Conservation (phyloP, 106 monocot species). For the Ottelia alismoides region DNA sequence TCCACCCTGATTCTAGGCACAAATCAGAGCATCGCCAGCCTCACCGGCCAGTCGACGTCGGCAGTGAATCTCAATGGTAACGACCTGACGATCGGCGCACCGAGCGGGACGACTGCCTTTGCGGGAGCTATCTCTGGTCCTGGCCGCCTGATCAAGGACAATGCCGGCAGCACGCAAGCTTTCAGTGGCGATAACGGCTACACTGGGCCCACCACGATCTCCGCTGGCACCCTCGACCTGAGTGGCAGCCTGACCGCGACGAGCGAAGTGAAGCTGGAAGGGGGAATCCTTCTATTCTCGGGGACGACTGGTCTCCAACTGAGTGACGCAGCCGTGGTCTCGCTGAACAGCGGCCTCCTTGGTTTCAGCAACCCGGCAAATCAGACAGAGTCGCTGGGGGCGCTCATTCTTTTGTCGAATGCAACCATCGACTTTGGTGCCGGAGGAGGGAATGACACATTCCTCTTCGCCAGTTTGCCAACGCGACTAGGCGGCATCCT, state of each 20-base stretch:
- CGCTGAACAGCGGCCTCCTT: no score
- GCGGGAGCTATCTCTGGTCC: not conserved
- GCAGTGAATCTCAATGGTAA: not conserved
- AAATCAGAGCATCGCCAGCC: not conserved
- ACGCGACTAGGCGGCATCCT: no score
- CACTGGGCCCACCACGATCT: not conserved
- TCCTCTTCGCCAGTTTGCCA: no score
- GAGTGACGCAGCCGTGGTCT: no score
- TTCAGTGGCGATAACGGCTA: not conserved
- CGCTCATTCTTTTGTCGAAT: no score
- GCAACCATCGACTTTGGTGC: no score
- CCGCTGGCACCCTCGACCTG: not conserved
- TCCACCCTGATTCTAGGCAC: not conserved
- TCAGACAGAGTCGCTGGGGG: no score
- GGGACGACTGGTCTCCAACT: no score
- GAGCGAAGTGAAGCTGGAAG: no score
- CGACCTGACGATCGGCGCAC: not conserved
- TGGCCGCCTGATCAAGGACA: not conserved
- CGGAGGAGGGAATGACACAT: no score
- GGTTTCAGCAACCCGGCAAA: no score
- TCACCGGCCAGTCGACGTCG: not conserved
- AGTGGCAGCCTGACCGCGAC: not conserved
- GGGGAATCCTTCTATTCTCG: no score
- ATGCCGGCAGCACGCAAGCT: not conserved
- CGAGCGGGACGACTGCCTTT: not conserved